Evolutionary conservation across 1,139 yeast species (phyloP).

Genomic region (Kluyveromyces sp.): DNA sequence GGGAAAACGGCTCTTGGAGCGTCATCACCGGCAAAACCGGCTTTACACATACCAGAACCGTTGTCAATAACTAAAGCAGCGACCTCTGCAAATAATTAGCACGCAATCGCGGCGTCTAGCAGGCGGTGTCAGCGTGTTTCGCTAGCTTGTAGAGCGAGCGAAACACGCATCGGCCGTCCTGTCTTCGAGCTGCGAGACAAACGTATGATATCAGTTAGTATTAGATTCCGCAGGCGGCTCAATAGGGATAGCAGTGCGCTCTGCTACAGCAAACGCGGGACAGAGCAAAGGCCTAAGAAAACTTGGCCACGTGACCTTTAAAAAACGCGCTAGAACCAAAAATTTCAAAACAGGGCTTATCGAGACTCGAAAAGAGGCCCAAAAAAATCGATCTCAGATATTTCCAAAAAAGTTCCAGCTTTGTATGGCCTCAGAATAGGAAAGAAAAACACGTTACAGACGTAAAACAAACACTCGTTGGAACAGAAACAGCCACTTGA

Average conservation of each 20-base stretch:
- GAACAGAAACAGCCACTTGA: background rate
- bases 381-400: background rate
- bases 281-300: background rate
- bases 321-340: background rate
- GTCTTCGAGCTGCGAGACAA: too few relatives aligned
- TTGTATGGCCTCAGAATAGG: background rate
- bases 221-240: background rate
- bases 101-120: too few relatives aligned
- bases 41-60: constrained; percentile 99
- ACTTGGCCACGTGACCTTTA: background rate
- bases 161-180: too few relatives aligned
- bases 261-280: background rate
- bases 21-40: constrained; percentile 99
- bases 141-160: too few relatives aligned
- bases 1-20: constrained; percentile 99
- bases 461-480: background rate
- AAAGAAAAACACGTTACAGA: background rate
- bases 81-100: constrained; percentile 25
- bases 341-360: background rate
- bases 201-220: too few relatives aligned
- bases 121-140: too few relatives aligned
- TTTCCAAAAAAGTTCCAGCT: background rate
- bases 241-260: background rate
- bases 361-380: background rate
- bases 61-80: constrained; percentile 79